A percentile compares a stretch with the other conserved stretches of the same genome.
These are phyloP conservation scores for Penicillium sp. DNA, from an alignment of 2,329 filamentous ascomycete species.

Conservation along the genomic window DNA sequence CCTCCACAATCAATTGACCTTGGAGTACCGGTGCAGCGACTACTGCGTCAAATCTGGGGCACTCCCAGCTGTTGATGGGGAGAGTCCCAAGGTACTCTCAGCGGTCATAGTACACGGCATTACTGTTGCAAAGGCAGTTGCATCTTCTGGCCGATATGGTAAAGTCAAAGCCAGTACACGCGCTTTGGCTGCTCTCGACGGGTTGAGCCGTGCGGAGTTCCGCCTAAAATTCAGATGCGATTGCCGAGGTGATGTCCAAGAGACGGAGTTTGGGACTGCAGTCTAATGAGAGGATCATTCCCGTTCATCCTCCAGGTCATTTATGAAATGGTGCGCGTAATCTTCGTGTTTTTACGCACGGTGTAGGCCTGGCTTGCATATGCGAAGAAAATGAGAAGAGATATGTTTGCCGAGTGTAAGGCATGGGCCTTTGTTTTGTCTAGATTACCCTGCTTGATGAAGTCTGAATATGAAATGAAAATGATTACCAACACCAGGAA, in stretches of 20 bases:
- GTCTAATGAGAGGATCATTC: slow-evolving; percentile 19
- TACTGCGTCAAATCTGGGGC: slow-evolving; percentile 53
- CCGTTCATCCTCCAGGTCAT: too few species aligned
- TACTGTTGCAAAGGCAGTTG: slow-evolving; percentile 63
- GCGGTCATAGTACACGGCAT: slow-evolving; percentile 75
- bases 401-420: too few species aligned
- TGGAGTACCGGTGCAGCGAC: slow-evolving; percentile 66
- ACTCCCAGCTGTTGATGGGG: slow-evolving; percentile 49
- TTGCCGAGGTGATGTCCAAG: slow-evolving; percentile 49
- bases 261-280: slow-evolving; percentile 30
- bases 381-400: too few species aligned
- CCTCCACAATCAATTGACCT: slow-evolving; percentile 65
- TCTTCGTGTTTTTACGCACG: too few species aligned
- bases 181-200: slow-evolving; percentile 48
- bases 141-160: slow-evolving; percentile 70
- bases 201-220: slow-evolving; percentile 60
- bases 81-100: slow-evolving; percentile 59
- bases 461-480: too few species aligned
- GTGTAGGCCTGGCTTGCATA: too few species aligned
- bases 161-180: slow-evolving; percentile 58
- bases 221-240: slow-evolving; percentile 62
- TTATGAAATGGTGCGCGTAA: too few species aligned
- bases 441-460: too few species aligned
- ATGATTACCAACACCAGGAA: too few species aligned
- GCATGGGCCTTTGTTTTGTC: too few species aligned